phyloP scores from a whole-genome alignment of 2,329 filamentous ascomycete genomes.

The Penicillium thymicola region DNA sequence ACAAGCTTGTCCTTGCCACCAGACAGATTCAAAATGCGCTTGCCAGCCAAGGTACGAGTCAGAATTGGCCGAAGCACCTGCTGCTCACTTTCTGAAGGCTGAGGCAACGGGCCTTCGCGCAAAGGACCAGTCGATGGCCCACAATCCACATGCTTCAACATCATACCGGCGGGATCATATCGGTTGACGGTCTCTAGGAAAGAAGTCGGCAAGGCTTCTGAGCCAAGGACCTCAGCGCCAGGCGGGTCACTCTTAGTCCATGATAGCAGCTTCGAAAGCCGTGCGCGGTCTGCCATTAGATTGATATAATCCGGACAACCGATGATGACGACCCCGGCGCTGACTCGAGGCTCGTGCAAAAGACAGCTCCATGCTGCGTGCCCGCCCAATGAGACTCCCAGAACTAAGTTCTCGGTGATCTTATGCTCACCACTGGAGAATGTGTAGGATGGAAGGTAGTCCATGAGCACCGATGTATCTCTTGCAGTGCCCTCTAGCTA shows the following conservation, averaged over 20 bases:
- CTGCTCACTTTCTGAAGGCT: constrained; percentile 45
- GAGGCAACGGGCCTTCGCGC: constrained; percentile 33
- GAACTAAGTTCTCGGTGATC: constrained; percentile 64
- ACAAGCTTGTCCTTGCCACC: constrained; percentile 60
- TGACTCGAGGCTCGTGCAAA: constrained; percentile 73
- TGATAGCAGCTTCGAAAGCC: constrained; percentile 62
- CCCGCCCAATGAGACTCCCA: constrained; percentile 83
- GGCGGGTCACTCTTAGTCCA: constrained; percentile 56
- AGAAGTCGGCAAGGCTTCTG: constrained; percentile 68
- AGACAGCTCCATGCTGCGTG: constrained; percentile 84
- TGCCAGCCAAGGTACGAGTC: constrained; percentile 45
- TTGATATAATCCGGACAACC: constrained; percentile 86
- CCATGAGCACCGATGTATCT: constrained; percentile 74
- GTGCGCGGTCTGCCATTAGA: constrained; percentile 76
- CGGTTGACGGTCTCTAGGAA: constrained; percentile 62
- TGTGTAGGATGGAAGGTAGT: constrained; percentile 72
- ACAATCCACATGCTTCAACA: constrained; percentile 55
- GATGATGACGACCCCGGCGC: constrained; percentile 74
- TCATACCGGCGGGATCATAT: constrained; percentile 71
- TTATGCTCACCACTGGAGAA: constrained; percentile 52
- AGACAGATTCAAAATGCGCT: constrained; percentile 53
- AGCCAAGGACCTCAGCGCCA: constrained; percentile 68
- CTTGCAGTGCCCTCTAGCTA: constrained; percentile 60
- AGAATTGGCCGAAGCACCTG: constrained; percentile 44
- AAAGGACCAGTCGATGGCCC: constrained; percentile 21